Evolutionary conservation across 192 early-diverging fungal species (phyloP), one percentile per base, ranked within the genome.

Genomic region (Rhizophagus clarus): DNA sequence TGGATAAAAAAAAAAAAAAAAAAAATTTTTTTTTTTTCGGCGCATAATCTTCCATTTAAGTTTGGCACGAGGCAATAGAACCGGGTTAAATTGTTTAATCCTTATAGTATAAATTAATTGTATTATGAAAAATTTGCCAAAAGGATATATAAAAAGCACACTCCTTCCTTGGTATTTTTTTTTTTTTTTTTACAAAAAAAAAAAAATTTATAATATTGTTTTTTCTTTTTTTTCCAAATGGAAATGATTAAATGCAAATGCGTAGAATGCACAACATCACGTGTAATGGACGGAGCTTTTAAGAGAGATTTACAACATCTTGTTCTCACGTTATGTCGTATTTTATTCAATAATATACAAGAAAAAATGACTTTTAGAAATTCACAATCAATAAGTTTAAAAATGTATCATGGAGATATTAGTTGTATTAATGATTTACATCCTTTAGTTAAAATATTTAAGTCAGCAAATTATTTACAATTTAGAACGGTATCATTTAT

Each of bases 191-290:
- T 42, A 10, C 9, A 8, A 42, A 42, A 17, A 56, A 15, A 56
- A 56, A 17, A 20, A 56, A 56, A 15, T 56, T 56, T 56, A 17
- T 17, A 20, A 56, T 17, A 4, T 56, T 56, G n/a, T n/a, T n/a
- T n/a, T 56, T 17, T 4, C 4, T 17, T 56, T 56, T 17, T 40
- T 69, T 8, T 7, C 0, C 29, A 40, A 8, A 69, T 69, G 67
- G 67, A 69, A 37, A 10, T 37, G 15, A 42, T 42, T 67, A 10
- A 67, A 31, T 72, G 70, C 20, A 49, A 72, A 72, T 72, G 70
- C 28, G 70, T 72, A 8, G 70, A 72, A 22, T 72, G 70, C 40
- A 45, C 40, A 26, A 72, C 70, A 26, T 72, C 70, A 24, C 70
- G 45, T 28, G 26, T 72, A 24, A 72, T 72, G 70, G 42, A 72